These are phyloP conservation scores for Pseudonectria buxi DNA, from an alignment of 2,329 filamentous ascomycete species.

Conservation along the genomic window DNA sequence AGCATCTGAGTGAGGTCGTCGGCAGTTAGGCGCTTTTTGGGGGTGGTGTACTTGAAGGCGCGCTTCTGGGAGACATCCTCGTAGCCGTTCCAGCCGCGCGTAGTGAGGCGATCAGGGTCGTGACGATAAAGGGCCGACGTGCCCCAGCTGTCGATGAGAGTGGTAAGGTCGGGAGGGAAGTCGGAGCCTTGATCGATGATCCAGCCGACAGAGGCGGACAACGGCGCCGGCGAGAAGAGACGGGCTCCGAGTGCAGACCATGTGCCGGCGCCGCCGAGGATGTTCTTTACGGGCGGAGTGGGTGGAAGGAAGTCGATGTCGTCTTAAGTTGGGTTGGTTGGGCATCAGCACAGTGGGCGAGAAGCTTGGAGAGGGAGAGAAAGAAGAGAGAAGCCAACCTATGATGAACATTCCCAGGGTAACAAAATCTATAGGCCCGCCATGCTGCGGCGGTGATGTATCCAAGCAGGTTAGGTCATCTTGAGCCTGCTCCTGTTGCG, in stretches of 20 bases:
- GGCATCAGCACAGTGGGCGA: background rate
- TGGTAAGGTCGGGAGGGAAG: constrained; percentile 63
- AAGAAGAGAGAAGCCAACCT: constrained; percentile 37
- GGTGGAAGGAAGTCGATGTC: constrained; percentile 81
- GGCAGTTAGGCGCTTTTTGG: constrained; percentile 74
- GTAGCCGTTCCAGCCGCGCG: constrained; percentile 90
- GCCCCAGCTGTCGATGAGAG: constrained; percentile 64
- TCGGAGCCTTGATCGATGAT: constrained; percentile 85
- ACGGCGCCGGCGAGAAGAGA: constrained; percentile 66
- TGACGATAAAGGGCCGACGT: constrained; percentile 66
- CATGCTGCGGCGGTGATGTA: background rate
- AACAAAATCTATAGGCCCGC: constrained; percentile 51
- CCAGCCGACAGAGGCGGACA: constrained; percentile 71
- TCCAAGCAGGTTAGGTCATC: background rate
- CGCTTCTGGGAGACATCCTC: constrained; percentile 59
- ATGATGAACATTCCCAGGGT: constrained; percentile 70
- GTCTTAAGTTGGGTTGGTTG: constrained; percentile 48
- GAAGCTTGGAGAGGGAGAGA: too few relatives aligned
- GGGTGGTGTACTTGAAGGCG: constrained; percentile 81
- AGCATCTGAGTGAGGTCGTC: constrained; percentile 60
- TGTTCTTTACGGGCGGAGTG: constrained; percentile 60
- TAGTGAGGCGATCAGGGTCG: constrained; percentile 65
- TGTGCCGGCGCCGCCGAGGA: constrained; percentile 84
- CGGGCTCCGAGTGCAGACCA: constrained; percentile 85
- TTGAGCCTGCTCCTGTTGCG: constrained; percentile 2